Conservation (phyloP, 306 rosid genomes). For the Leucaena leucocephala region DNA sequence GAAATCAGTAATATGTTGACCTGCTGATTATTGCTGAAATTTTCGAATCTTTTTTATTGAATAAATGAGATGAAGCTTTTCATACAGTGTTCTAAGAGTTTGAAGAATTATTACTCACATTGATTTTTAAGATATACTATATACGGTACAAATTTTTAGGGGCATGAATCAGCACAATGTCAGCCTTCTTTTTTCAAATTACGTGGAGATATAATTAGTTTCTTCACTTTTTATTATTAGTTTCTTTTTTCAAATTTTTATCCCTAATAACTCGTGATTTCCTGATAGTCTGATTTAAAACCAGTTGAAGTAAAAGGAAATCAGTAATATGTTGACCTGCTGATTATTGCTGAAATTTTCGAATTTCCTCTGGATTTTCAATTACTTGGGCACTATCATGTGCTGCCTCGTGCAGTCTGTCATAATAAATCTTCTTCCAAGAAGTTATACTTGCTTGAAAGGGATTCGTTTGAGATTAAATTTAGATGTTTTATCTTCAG, state of each 20-base stretch:
- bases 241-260: no score
- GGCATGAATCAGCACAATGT: not conserved
- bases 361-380: not conserved
- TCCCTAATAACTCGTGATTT: no score
- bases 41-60: slow-evolving; percentile 11
- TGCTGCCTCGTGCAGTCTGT: not conserved
- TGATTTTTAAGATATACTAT: slow-evolving; percentile 22
- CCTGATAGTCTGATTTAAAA: no score
- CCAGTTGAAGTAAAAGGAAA: slow-evolving; percentile 3
- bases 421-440: not conserved
- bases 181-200: not conserved
- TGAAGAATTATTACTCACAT: slow-evolving; percentile 23
- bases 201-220: slow-evolving; percentile 11
- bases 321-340: slow-evolving; percentile 17
- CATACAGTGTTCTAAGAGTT: slow-evolving; percentile 20
- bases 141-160: not conserved
- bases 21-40: slow-evolving; percentile 27
- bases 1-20: slow-evolving; percentile 7
- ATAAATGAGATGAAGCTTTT: slow-evolving; percentile 1
- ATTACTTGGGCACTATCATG: not conserved
- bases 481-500: not conserved
- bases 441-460: not conserved
- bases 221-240: slow-evolving; percentile 30
- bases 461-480: not conserved
- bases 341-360: slow-evolving; percentile 23